Evolutionary conservation across 2,329 filamentous ascomycete species (phyloP), one percentile per base, ranked within the genome.

Genomic region (Xylaria arbuscula): DNA sequence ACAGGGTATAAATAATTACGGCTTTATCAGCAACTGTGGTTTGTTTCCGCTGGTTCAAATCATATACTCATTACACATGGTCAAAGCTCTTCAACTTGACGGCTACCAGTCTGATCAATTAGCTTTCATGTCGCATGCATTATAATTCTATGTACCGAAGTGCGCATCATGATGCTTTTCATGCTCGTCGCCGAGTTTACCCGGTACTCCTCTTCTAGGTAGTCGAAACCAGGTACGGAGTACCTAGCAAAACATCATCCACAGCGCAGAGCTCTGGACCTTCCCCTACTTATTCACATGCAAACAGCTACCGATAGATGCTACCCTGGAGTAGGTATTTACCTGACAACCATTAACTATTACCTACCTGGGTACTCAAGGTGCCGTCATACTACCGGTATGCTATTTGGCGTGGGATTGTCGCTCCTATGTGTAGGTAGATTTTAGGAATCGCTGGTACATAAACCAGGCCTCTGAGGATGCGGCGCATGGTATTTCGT

Each of bases 241-340:
- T n/a, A n/a, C n/a, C n/a, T n/a, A n/a, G n/a, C n/a, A n/a, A 8
- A n/a, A 34, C 7, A n/a, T 19, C 17, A 19, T 38, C 2, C 10
- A 13, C 10, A 19, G 17, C n/a, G n/a, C n/a, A n/a, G n/a, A n/a
- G n/a, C 11, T n/a, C 28, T 34, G 9, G 11, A 3, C 6, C 7
- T 9, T 48, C 34, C 54, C 36, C 53, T 32, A 56, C 53, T 56
- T 56, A 56, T 40, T 40, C 53, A 56, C 53, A 56, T 56, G 53
- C n/a, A 40, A 17, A 24, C 40, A 40, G 34, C 17, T 17, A 17
- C 15, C 36, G 8, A 40, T 17, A 45, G 8, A 13, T 42, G 17
- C 40, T 17, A 7, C 7, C 17, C 40, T 17, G 17, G 28, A 28
- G 28, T n/a, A n/a, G n/a, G n/a, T 5, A 28, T 28, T 28, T 28